phyloP scores from a whole-genome alignment of 2,329 filamentous ascomycete species.

The Lachnellula arida region DNA sequence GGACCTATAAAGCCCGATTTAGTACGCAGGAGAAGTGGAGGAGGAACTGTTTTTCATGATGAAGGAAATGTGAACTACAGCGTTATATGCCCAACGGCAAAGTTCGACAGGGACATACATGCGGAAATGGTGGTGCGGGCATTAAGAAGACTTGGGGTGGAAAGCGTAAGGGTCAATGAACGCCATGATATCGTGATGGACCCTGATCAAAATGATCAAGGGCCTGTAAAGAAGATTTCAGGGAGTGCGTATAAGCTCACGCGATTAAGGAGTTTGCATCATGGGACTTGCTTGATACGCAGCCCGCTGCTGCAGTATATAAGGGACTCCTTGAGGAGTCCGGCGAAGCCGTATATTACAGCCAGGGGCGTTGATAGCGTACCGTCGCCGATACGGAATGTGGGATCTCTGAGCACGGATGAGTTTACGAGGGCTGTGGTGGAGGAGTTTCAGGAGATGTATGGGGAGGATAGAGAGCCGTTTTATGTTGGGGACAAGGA shows the following conservation, averaged over 20 bases:
- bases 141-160: constrained; percentile 54
- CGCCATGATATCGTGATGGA: constrained; percentile 89
- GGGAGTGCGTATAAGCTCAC: constrained; percentile 96
- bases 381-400: constrained; percentile 76
- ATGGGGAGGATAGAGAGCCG: constrained; percentile 40
- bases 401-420: constrained; percentile 50
- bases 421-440: constrained; percentile 51
- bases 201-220: constrained; percentile 22
- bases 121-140: constrained; percentile 92
- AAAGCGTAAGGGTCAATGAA: constrained; percentile 70
- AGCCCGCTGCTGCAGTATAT: constrained; percentile 71
- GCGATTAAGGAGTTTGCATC: constrained; percentile 74
- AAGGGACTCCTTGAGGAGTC: constrained; percentile 68
- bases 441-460: constrained; percentile 63
- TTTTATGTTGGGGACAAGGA: constrained; percentile 9
- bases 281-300: constrained; percentile 81
- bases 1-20: constrained; percentile 43
- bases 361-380: constrained; percentile 90
- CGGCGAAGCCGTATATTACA: constrained; percentile 69
- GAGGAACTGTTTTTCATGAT: constrained; percentile 93
- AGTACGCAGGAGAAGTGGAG: constrained; percentile 80
- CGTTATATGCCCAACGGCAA: constrained; percentile 73
- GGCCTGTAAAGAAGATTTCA: constrained; percentile 68
- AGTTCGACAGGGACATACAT: constrained; percentile 80
- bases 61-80: constrained; percentile 90